These are phyloP conservation scores for Ogataea sp. DNA, from an alignment of 805 yeast species.

Conservation along the genomic window DNA sequence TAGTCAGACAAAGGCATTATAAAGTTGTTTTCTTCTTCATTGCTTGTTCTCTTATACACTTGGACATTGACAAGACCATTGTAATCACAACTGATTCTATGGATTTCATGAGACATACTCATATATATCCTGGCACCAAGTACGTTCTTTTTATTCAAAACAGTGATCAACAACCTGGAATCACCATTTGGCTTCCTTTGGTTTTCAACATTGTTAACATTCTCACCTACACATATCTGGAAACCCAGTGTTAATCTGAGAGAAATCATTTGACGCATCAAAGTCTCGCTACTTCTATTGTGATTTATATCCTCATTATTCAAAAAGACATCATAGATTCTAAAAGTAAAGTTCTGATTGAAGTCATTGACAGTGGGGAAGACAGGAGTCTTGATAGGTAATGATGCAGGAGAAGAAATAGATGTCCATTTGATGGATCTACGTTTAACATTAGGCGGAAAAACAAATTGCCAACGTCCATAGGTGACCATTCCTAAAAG, in stretches of 20 bases:
- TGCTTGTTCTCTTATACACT: slow-evolving; percentile 41
- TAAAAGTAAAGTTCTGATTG: slow-evolving; percentile 64
- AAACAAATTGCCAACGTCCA: slow-evolving; percentile 89
- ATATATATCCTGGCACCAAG: slow-evolving; percentile 63
- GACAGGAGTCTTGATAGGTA: slow-evolving; percentile 73
- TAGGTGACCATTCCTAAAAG: slow-evolving; percentile 49
- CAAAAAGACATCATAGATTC: slow-evolving; percentile 72
- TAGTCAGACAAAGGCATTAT: slow-evolving; percentile 20
- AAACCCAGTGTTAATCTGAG: slow-evolving; percentile 79
- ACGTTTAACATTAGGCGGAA: slow-evolving; percentile 62
- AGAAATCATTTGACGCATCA: slow-evolving; percentile 83
- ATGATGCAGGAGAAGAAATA: slow-evolving; percentile 84
- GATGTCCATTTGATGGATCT: slow-evolving; percentile 87
- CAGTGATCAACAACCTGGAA: slow-evolving; percentile 41
- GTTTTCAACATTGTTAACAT: slow-evolving; percentile 58
- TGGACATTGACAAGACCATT: slow-evolving; percentile 74
- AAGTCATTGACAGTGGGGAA: slow-evolving; percentile 70
- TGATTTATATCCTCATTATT: slow-evolving; percentile 48
- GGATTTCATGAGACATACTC: slow-evolving; percentile 77
- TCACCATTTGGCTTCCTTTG: slow-evolving; percentile 48
- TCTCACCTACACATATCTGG: slow-evolving; percentile 75
- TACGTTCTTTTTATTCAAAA: slow-evolving; percentile 38
- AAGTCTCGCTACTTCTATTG: slow-evolving; percentile 45
- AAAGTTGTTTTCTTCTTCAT: slow-evolving; percentile 1
- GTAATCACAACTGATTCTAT: slow-evolving; percentile 67